Base-by-base conservation (phyloP, 225 moss, liverwort and hornwort species). In the Marchantia polymorpha region DNA sequence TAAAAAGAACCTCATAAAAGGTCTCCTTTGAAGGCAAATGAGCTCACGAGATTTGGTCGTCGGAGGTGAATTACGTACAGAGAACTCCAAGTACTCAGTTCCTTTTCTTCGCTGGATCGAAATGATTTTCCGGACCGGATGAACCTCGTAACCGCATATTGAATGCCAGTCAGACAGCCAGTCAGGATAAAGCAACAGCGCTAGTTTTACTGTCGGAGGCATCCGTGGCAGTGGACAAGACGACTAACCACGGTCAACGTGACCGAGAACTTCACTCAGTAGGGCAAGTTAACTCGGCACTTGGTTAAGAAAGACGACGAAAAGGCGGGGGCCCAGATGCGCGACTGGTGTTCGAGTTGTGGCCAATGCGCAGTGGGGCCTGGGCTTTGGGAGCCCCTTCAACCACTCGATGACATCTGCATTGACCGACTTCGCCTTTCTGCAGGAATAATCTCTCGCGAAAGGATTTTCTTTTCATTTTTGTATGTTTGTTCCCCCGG, bases 311-410 rank as follows among this genome's bases (percentile, higher is more conserved):
- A 96, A 76, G n/a, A 94, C 96, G 20, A 96, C 94, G 49, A 89
- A 96, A 78, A 94, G 94, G 94, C 75, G 88, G n/a, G n/a, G n/a
- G n/a, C n/a, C 96, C 11, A 92, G 94, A n/a, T 96, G 94, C 83
- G 86, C 88, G 10, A 90, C 89, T 76, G 96, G 96, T 31, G 88
- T 90, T 55, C 90, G 96, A 19, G 88, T 94, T 76, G 83, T 94
- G 56, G 90, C 92, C 59, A 39, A 39, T 39, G 39, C 39, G 39
- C 39, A 96, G 91, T 78, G 92, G 94, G 23, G 89, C 87, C 9
- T 68, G 88, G 31, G 85, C 89, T 13, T 81, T 91, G 90, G 91
- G 92, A 73, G 92, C 92, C 51, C 96, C 94, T 17, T 91, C 96
- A 74, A 96, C 92, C 56, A 92, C 92, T 39, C 96, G 94, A 94